These are phyloP conservation scores for Candolleomyces eurysporus DNA, from an alignment of 768 basidiomycete species.

Conservation along the genomic window DNA sequence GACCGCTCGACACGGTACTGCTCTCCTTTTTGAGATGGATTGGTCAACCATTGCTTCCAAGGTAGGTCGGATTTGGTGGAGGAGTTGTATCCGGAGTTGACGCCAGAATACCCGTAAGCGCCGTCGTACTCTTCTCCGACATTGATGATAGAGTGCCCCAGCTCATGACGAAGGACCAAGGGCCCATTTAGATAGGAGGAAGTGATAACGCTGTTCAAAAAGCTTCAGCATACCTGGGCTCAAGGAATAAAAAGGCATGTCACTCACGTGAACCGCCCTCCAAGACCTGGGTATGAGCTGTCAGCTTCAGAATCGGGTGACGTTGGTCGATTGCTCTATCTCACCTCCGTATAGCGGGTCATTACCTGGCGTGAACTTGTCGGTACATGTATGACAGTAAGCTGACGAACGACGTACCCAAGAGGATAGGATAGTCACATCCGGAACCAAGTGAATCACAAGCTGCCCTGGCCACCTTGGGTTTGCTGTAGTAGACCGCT, in stretches of 20 bases:
- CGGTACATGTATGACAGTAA: neutral
- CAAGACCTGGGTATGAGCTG: conserved; percentile 48
- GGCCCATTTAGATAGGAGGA: conserved; percentile 72
- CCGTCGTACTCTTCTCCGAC: conserved; percentile 87
- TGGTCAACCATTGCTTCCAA: conserved; percentile 71
- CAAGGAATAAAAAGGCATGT: too few species aligned
- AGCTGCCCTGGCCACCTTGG: conserved; percentile 65
- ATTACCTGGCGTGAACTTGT: conserved; percentile 46
- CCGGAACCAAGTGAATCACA: conserved; percentile 60
- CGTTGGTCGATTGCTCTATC: conserved; percentile 10
- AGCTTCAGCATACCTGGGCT: neutral
- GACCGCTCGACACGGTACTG: conserved; percentile 57
- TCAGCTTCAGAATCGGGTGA: too few species aligned
- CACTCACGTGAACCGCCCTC: conserved; percentile 75
- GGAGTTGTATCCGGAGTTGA: conserved; percentile 51
- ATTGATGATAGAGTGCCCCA: conserved; percentile 76
- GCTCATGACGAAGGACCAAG: conserved; percentile 73
- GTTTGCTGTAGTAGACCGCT: conserved; percentile 67
- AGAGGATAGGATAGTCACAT: conserved; percentile 74
- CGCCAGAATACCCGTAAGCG: conserved; percentile 69
- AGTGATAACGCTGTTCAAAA: conserved; percentile 30
- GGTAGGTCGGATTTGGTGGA: conserved; percentile 30
- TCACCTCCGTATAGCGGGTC: conserved; percentile 78
- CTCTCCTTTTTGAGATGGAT: neutral
- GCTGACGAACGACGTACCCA: conserved; percentile 43